Evolutionary conservation across 2,329 filamentous ascomycete species (phyloP).

Genomic region (Aureobasidium subglaciale): DNA sequence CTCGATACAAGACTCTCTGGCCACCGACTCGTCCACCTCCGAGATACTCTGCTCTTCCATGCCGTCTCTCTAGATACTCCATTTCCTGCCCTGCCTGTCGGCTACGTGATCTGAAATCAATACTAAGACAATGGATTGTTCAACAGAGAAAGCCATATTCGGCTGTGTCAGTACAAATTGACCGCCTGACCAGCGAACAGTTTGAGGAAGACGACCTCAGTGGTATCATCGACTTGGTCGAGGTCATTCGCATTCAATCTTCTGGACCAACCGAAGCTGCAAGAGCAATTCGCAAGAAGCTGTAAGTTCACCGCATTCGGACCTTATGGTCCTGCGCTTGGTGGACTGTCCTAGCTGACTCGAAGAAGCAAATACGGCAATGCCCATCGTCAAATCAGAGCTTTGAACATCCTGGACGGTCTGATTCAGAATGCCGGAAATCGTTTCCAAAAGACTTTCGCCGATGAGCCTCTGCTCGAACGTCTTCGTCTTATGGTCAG

Average conservation of each 20-base stretch:
- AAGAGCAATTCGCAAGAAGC: constrained; percentile 88
- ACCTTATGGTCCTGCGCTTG: not conserved
- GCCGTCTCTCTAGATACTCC: constrained; percentile 14
- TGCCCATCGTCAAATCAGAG: constrained; percentile 83
- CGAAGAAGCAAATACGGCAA: constrained; percentile 80
- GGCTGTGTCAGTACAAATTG: constrained; percentile 86
- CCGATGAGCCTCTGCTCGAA: constrained; percentile 85
- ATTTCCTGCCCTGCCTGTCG: constrained; percentile 15
- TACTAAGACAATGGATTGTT: constrained; percentile 15
- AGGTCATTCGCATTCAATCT: constrained; percentile 83
- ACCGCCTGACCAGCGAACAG: constrained; percentile 80
- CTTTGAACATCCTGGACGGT: constrained; percentile 81
- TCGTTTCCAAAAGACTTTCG: constrained; percentile 79
- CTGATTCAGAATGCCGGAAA: constrained; percentile 90
- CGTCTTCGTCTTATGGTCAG: constrained; percentile 81
- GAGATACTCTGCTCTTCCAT: constrained; percentile 4
- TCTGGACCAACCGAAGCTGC: constrained; percentile 85
- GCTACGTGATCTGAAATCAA: constrained; percentile 10
- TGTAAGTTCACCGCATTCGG: constrained; percentile 45
- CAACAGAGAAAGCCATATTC: constrained; percentile 74
- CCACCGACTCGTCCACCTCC: constrained; percentile 1
- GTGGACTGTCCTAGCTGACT: not conserved
- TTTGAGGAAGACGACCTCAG: constrained; percentile 87
- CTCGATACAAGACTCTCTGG: not conserved
- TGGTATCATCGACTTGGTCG: constrained; percentile 88